Percentiles rank a stretch among this genome's conserved stretches.
phyloP scores from a whole-genome alignment of 345 rosid species.

The Citrus hindsii region DNA sequence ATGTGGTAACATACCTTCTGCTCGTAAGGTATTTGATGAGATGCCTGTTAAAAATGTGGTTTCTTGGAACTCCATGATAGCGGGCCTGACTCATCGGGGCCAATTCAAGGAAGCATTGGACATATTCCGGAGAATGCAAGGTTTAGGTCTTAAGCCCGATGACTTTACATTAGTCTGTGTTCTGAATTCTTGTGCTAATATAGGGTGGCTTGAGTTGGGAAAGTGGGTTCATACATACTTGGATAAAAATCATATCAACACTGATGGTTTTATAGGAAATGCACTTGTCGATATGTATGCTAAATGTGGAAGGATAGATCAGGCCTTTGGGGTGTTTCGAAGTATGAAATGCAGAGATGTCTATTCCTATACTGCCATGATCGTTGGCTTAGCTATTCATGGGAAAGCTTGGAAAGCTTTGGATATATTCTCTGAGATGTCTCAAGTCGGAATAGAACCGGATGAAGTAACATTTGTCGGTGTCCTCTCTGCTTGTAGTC shows the following conservation, averaged over 20 bases:
- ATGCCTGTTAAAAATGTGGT: conserved; percentile 48
- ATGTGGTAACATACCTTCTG: conserved; percentile 30
- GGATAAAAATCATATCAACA: conserved; percentile 28
- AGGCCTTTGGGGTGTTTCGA: conserved; percentile 36
- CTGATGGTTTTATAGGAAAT: conserved; percentile 44
- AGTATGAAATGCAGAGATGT: conserved; percentile 39
- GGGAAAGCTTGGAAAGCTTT: conserved; percentile 41
- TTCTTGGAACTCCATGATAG: conserved; percentile 57
- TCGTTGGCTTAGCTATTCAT: conserved; percentile 48
- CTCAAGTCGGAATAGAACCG: conserved; percentile 29
- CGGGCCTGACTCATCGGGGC: conserved; percentile 44
- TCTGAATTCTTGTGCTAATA: conserved; percentile 45
- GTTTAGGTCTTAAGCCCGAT: conserved; percentile 31
- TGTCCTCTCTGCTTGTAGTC: conserved; percentile 50
- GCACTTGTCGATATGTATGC: conserved; percentile 59
- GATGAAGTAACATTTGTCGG: conserved; percentile 54
- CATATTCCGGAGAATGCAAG: conserved; percentile 36
- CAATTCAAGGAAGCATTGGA: conserved; percentile 40
- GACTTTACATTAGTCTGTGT: conserved; percentile 37
- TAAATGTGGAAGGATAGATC: conserved; percentile 47
- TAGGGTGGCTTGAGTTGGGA: conserved; percentile 46
- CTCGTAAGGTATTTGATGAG: conserved; percentile 27
- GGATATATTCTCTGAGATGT: conserved; percentile 43
- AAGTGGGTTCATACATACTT: conserved; percentile 48
- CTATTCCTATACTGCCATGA: conserved; percentile 51